These are phyloP conservation scores for Crucibulum laeve DNA, from an alignment of 768 basidiomycete genomes.

Conservation along the genomic window DNA sequence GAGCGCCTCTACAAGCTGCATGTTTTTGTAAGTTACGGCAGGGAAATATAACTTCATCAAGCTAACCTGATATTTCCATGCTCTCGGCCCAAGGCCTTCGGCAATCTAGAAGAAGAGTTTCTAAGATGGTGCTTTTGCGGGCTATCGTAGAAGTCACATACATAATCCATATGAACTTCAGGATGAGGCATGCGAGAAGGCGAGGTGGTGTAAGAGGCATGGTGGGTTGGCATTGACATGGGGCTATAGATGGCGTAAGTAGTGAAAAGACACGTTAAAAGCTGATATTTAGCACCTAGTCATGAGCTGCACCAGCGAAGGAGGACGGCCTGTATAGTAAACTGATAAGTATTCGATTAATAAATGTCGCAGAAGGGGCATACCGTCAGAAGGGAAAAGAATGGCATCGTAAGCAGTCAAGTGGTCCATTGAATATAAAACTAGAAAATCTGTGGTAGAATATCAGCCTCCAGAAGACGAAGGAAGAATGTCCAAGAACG, in stretches of 20 bases:
- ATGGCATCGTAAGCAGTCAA: constrained; percentile 64
- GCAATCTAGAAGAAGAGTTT: constrained; percentile 44
- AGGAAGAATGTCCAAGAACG: background rate
- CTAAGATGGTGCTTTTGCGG: constrained; percentile 1
- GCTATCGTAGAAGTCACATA: constrained; percentile 20
- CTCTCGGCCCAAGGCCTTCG: constrained; percentile 60
- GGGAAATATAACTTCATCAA: background rate
- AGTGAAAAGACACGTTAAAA: constrained; percentile 1
- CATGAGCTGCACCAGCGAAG: constrained; percentile 69
- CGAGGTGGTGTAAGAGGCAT: constrained; percentile 37
- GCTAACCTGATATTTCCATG: constrained; percentile 72
- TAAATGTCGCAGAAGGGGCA: background rate
- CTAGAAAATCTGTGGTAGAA: constrained; percentile 1
- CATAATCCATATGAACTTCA: constrained; percentile 82
- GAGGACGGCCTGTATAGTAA: constrained; percentile 48
- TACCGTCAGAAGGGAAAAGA: constrained; percentile 73
- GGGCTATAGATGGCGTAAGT: constrained; percentile 24
- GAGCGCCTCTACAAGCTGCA: constrained; percentile 66
- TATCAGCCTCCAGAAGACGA: constrained; percentile 9
- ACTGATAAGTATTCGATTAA: constrained; percentile 3
- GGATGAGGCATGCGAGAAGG: constrained; percentile 74
- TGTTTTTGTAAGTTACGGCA: background rate
- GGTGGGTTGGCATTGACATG: constrained; percentile 38
- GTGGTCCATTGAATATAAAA: constrained; percentile 50
- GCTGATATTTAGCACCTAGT: constrained; percentile 46